phyloP scores from a whole-genome alignment of 371 early-diverging fungal genomes.

The Syncephalastrum monosporum region DNA sequence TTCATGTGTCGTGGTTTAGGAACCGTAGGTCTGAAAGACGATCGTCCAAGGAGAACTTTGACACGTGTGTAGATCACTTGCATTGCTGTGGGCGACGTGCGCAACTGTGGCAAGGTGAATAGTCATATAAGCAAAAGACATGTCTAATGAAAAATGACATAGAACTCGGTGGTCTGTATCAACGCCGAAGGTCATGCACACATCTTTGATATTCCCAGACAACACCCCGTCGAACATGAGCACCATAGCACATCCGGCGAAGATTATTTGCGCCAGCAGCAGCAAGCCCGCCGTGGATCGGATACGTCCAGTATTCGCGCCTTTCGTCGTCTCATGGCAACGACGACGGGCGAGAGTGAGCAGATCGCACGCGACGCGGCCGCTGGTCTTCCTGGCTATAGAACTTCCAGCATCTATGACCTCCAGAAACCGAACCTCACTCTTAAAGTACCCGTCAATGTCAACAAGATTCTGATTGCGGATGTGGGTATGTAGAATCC shows the following conservation, averaged over 20 bases:
- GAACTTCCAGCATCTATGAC: constrained; percentile 22
- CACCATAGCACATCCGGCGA: constrained; percentile 33
- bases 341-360: constrained; percentile 4
- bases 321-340: constrained; percentile 34
- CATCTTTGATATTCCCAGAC: constrained; percentile 57
- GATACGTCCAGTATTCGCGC: constrained; percentile 42
- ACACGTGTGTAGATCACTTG: constrained; percentile 54
- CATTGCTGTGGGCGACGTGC: constrained; percentile 65
- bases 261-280: constrained; percentile 28
- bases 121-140: background rate
- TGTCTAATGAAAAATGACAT: background rate
- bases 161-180: constrained; percentile 64
- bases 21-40: constrained; percentile 42
- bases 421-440: constrained; percentile 66
- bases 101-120: constrained; percentile 55
- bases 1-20: constrained; percentile 60
- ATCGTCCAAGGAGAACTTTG: background rate
- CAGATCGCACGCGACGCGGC: background rate
- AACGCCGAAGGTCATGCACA: constrained; percentile 71
- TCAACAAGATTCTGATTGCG: constrained; percentile 72
- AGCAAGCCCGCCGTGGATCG: constrained; percentile 37
- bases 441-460: constrained; percentile 77
- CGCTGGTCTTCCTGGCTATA: background rate
- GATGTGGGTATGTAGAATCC: constrained; percentile 55
- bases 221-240: constrained; percentile 9